Percentiles rank a stretch among this genome's conserved stretches.
phyloP scores from a whole-genome alignment of 768 basidiomycete genomes.

The Suillus bovinus region DNA sequence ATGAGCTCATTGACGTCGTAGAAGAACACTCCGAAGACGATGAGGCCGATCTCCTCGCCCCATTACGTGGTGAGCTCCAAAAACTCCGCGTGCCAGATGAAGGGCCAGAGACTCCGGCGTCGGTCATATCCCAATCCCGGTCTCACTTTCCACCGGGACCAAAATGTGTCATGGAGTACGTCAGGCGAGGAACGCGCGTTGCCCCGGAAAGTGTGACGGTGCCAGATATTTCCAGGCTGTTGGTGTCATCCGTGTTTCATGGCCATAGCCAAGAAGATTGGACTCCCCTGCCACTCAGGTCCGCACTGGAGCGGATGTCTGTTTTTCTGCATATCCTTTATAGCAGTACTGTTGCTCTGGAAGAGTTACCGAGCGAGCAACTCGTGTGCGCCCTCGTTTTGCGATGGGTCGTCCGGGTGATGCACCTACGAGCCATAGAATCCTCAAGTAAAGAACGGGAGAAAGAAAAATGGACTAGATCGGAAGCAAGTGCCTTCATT shows the following conservation, averaged over 20 bases:
- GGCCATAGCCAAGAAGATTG: constrained; percentile 24
- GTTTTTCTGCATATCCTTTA: constrained; percentile 56
- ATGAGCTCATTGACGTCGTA: constrained; percentile 70
- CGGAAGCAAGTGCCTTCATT: constrained; percentile 62
- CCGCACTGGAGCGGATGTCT: constrained; percentile 51
- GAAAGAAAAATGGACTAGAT: constrained; percentile 67
- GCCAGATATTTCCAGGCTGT: constrained; percentile 46
- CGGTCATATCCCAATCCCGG: constrained; percentile 33
- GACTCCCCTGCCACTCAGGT: constrained; percentile 49
- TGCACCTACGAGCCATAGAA: constrained; percentile 54
- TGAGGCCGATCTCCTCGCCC: constrained; percentile 59
- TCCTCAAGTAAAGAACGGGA: constrained; percentile 55
- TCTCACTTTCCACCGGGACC: constrained; percentile 17
- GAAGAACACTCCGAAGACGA: constrained; percentile 52
- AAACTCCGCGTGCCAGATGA: constrained; percentile 51
- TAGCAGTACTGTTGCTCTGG: constrained; percentile 53
- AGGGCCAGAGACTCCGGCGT: constrained; percentile 27
- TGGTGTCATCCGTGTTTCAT: constrained; percentile 38
- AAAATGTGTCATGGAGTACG: constrained; percentile 51
- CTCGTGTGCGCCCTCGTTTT: constrained; percentile 55
- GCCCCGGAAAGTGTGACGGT: constrained; percentile 58
- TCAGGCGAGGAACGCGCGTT: constrained; percentile 69
- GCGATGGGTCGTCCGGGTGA: constrained; percentile 58
- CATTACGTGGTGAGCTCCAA: constrained; percentile 65
- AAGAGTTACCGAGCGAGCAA: constrained; percentile 44